Evolutionary conservation across 208 protist species (phyloP), one percentile per base, ranked within the genome.

Genomic region (Herpetomonas samuelpessoai): DNA sequence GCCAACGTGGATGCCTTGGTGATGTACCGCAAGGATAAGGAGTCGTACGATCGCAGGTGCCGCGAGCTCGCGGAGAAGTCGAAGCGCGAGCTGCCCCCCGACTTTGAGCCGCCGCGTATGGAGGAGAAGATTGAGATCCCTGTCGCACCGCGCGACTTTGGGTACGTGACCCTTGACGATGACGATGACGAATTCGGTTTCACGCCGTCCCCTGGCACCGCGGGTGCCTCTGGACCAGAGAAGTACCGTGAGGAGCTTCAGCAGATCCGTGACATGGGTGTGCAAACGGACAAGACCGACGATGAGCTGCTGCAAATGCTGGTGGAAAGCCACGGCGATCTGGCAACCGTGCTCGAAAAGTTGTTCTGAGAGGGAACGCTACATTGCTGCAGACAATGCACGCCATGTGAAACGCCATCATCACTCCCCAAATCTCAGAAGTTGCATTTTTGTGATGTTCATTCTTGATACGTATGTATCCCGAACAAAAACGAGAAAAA

Each of bases 1-100:
- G 97, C 97, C 1, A 98, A 98, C 72, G 94, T 98, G 6, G 92
- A 97, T 57, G 95, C 96, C 9, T 64, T 96, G 22, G 93, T 93
- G 53, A 76, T 89, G 64, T 96, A 81, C 61, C 82, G 91, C 59
- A 91, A 89, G 51, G 71, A 92, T 46, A 80, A 81, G 25, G 56
- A 56, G 4, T 68, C 47, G 24, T 98, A 88, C 62, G 71, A 88
- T 22, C 58, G 58, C 2, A 69, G 66, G 62, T 92, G 86, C 63
- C 63, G 57, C 3, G 65, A 83, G 49, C 48, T 97, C 16, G 83
- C 91, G 2, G 71, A 91, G 19, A 97, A 97, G 65, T 93, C 96
- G 9, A 78, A 95, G n/a, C 52, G 51, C 1, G 81, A 92, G 59
- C 83, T 98, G 58, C 96, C 96, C 18, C 65, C 64, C 0, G 81